Evolutionary conservation across 805 yeast species (phyloP).

Genomic region (Ogataea henricii): DNA sequence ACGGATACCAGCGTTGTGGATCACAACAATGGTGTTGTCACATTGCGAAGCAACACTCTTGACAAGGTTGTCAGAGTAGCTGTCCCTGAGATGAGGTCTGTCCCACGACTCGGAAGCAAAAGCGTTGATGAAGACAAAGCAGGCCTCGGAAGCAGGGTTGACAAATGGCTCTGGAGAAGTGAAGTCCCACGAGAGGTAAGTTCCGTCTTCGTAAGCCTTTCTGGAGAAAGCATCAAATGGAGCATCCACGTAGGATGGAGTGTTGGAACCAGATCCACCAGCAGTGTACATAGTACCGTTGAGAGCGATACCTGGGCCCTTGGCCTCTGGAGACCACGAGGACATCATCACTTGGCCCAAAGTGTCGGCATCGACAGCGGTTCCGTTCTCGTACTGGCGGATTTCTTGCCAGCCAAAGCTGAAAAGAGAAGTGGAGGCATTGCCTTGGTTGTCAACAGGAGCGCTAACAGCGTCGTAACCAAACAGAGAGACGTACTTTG

Average conservation of each 20-base stretch:
- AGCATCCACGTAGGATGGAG: conserved; percentile 56
- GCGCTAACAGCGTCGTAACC: conserved; percentile 20
- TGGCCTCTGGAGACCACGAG: conserved; percentile 2
- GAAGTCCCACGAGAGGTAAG: conserved; percentile 18
- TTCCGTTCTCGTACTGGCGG: conserved; percentile 14
- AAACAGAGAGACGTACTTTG: conserved; percentile 39
- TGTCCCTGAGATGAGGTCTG: conserved; percentile 55
- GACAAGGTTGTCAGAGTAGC: conserved; percentile 55
- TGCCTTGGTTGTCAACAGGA: conserved; percentile 1
- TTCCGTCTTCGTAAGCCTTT: conserved; percentile 37
- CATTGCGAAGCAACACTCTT: conserved; percentile 49
- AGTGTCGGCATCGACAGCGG: neutral
- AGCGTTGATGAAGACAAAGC: conserved; percentile 56
- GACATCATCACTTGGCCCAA: conserved; percentile 11
- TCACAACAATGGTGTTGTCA: conserved; percentile 56
- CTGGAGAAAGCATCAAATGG: conserved; percentile 57
- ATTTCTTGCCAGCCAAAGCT: conserved; percentile 9
- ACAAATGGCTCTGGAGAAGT: conserved; percentile 46
- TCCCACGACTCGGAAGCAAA: conserved; percentile 61
- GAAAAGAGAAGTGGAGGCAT: conserved; percentile 9
- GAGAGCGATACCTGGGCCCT: conserved; percentile 26
- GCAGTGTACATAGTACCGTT: conserved; percentile 60
- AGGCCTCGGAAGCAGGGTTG: conserved; percentile 47
- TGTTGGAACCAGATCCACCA: conserved; percentile 66
- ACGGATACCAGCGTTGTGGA: conserved; percentile 63